Base-by-base conservation (phyloP, 1,284 basidiomycete species). In the Porodaedalea pini region DNA sequence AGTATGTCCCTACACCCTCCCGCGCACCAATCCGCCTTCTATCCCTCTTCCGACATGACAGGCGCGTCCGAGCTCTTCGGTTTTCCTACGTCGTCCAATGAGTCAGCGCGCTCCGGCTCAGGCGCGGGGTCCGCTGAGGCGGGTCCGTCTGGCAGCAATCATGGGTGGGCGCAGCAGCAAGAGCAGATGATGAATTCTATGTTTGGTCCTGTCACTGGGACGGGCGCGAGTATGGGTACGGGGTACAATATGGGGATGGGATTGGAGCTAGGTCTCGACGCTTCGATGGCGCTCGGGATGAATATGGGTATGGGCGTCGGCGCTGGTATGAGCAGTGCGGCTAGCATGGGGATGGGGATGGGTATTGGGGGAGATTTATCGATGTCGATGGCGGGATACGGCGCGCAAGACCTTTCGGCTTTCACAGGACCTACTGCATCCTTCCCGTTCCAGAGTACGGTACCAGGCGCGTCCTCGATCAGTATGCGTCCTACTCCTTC, bases 171-270 rank as follows among this genome's bases (percentile, higher is more conserved):
- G 6, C 25, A 34, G 27, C 39, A 51, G 36, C 15, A 45, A 15
- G 37, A 41, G 36, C 45, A 49, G 40, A 51, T 56, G 51, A 51
- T 44, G 41, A 17, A 17, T 19, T 44, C 23, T 44, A 17, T 19
- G 7, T 19, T 23, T 44, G 41, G 41, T 6, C 41, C 41, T 19
- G 41, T 13, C 8, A 17, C 23, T 44, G 23, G 8, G 41, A 8
- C 17, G 41, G 23, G 6, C 17, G 6, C 17, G 41, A 8, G 32
- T 34, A 34, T 34, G 32, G n/a, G n/a, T n/a, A n/a, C n/a, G 5
- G 19, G 45, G 23, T 21, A 21, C 5, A 23, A 21, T 5, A 27
- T 21, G 45, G 45, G 29, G 13, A 31, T 27, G 45, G 23, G 45
- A 29, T 1, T 15, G 27, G 31, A 32, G 40, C 25, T 40, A 19